Conservation (phyloP, 2,329 filamentous ascomycete species). For the Mycosphaerelloides madeirae region DNA sequence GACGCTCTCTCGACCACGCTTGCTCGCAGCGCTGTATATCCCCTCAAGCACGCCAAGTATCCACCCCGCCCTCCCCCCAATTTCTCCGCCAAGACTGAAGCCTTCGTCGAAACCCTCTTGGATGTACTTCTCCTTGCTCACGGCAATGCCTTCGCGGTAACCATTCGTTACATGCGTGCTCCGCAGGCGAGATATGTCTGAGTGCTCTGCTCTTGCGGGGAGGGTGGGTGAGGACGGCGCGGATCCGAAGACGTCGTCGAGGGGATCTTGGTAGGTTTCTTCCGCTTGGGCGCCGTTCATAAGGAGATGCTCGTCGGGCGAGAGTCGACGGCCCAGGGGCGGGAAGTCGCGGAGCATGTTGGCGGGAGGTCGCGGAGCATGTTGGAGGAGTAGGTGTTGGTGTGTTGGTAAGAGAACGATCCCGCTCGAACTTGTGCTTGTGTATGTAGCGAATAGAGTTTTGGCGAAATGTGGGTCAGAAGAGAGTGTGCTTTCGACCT, state of each 20-base stretch:
- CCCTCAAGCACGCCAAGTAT: conserved; percentile 75
- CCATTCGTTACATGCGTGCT: conserved; percentile 76
- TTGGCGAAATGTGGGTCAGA: too few relatives aligned
- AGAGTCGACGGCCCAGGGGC: conserved; percentile 12
- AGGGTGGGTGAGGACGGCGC: conserved; percentile 36
- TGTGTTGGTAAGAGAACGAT: too few relatives aligned
- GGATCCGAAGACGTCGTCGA: conserved; percentile 47
- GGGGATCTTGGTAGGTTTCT: conserved; percentile 20
- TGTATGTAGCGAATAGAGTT: too few relatives aligned
- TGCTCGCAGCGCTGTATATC: conserved; percentile 40
- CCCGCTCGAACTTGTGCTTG: too few relatives aligned
- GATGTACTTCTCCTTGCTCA: conserved; percentile 69
- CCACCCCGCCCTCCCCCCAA: conserved; percentile 70
- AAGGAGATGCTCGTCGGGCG: conserved; percentile 15
- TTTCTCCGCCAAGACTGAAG: conserved; percentile 73
- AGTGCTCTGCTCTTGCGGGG: conserved; percentile 33
- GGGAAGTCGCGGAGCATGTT: conserved; percentile 32
- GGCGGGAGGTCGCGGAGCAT: too few relatives aligned
- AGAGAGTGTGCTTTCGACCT: too few relatives aligned
- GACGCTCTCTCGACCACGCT: conserved; percentile 19
- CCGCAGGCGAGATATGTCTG: conserved; percentile 71
- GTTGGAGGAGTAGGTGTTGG: too few relatives aligned
- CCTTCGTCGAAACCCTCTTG: conserved; percentile 91
- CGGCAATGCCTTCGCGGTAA: conserved; percentile 80
- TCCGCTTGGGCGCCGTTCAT: conserved; percentile 15